Percentiles rank a stretch among this genome's conserved stretches.
phyloP scores from a whole-genome alignment of 2,329 filamentous ascomycete genomes.

The Myriangium duriaei region DNA sequence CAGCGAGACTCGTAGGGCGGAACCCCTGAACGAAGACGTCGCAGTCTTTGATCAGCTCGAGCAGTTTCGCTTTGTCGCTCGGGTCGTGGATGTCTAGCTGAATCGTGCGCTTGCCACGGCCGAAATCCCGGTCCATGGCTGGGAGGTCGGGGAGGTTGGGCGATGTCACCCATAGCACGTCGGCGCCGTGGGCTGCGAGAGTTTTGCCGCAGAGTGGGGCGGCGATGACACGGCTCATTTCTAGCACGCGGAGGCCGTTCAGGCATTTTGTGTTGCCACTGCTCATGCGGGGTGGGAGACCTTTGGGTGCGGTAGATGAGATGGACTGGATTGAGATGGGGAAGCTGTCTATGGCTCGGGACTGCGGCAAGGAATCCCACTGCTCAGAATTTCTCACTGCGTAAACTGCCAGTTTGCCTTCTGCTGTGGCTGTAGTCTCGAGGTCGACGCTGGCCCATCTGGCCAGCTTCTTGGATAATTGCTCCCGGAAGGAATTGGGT shows the following conservation, averaged over 20 bases:
- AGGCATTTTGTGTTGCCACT: no score
- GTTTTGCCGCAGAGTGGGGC: constrained; percentile 19
- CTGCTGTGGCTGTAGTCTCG: no score
- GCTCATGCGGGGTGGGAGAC: no score
- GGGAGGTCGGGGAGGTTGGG: constrained; percentile 18
- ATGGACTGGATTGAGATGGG: no score
- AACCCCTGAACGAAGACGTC: constrained; percentile 36
- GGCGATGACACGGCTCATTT: constrained; percentile 20
- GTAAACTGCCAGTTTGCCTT: no score
- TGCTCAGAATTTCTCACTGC: no score
- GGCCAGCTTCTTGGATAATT: no score
- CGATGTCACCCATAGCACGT: constrained; percentile 20
- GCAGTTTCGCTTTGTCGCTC: constrained; percentile 18
- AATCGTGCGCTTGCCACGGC: constrained; percentile 18
- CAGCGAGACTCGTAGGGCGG: constrained; percentile 37
- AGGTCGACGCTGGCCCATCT: no score
- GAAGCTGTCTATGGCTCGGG: no score
- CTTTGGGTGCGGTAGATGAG: no score
- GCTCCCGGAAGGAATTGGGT: no score
- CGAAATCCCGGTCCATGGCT: constrained; percentile 17
- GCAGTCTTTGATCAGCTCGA: constrained; percentile 22
- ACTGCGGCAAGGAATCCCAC: no score
- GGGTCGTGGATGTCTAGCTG: constrained; percentile 24
- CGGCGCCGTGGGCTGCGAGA: constrained; percentile 20
- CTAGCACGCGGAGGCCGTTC: constrained; percentile 27